These are phyloP conservation scores for Zangia roseola DNA, from an alignment of 768 basidiomycete species.

Conservation along the genomic window DNA sequence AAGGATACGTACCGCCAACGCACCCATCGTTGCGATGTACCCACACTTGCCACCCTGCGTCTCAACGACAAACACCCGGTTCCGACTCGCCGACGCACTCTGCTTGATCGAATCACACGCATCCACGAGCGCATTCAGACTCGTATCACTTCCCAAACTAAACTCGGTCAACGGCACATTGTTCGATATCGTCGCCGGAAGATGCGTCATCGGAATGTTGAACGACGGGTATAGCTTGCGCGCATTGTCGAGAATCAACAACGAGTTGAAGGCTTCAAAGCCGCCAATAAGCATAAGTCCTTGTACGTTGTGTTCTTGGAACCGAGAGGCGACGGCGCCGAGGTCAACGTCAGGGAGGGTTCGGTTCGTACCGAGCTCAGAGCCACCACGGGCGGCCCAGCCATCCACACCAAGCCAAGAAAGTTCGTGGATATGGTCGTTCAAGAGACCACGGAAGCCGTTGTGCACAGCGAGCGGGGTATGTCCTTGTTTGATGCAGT, in stretches of 20 bases:
- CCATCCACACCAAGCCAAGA: constrained; percentile 97
- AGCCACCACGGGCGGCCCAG: constrained; percentile 95
- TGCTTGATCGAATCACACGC: constrained; percentile 99
- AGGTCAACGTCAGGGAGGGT: constrained; percentile 82
- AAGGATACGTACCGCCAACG: constrained; percentile 73
- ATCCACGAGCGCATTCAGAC: constrained; percentile 93
- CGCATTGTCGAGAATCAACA: constrained; percentile 76
- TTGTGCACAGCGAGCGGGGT: constrained; percentile 92
- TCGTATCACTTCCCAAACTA: constrained; percentile 95
- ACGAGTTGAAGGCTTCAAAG: constrained; percentile 88
- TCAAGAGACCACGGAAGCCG: constrained; percentile 92
- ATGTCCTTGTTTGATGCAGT: constrained; percentile 91
- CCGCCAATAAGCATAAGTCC: constrained; percentile 90
- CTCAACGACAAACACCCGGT: constrained; percentile 96
- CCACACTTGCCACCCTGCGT: constrained; percentile 97
- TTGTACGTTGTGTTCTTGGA: constrained; percentile 82
- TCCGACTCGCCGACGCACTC: constrained; percentile 93
- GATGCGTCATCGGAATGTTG: constrained; percentile 93
- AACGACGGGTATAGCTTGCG: constrained; percentile 85
- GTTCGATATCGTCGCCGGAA: constrained; percentile 97
- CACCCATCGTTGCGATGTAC: constrained; percentile 94
- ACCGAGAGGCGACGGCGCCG: constrained; percentile 84
- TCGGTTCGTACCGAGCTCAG: constrained; percentile 97
- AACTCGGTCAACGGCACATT: constrained; percentile 98
- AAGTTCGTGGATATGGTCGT: constrained; percentile 81